Evolutionary conservation across 345 rosid genomes (phyloP).

Genomic region (Brassica juncea): DNA sequence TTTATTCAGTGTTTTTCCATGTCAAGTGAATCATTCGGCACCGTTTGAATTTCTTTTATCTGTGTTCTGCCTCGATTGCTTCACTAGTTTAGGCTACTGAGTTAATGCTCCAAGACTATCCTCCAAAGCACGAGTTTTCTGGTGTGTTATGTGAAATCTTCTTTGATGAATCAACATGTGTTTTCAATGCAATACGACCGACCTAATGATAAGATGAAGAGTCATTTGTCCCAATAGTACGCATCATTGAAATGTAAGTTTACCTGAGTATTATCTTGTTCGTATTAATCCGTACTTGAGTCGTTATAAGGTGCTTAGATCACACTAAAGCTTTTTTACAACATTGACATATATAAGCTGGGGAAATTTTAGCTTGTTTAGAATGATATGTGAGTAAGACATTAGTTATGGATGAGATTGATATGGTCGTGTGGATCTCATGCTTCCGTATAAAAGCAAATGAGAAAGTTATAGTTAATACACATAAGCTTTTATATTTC

Average conservation of each 20-base stretch:
- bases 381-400: conserved; percentile 21
- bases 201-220: not conserved
- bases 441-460: conserved; percentile 29
- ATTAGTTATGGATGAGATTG: conserved; percentile 36
- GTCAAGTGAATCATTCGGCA: no score
- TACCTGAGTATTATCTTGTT: conserved; percentile 6
- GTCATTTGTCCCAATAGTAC: not conserved
- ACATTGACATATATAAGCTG: conserved; percentile 17
- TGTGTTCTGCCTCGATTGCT: not conserved
- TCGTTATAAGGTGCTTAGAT: conserved; percentile 9
- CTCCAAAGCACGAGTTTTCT: not conserved
- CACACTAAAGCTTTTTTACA: conserved; percentile 15
- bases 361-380: not conserved
- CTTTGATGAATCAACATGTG: conserved; percentile 10
- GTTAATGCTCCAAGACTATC: not conserved
- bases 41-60: not conserved
- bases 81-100: not conserved
- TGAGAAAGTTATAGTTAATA: conserved; percentile 16
- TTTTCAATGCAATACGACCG: conserved; percentile 6
- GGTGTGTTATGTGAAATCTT: not conserved
- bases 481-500: conserved; percentile 12
- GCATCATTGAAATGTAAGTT: conserved; percentile 17
- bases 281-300: conserved; percentile 14
- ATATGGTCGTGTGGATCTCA: conserved; percentile 28
- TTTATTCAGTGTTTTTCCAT: no score